Base-by-base conservation (phyloP, 106 monocot genomes). In the Phalaenopsis aphrodite region DNA sequence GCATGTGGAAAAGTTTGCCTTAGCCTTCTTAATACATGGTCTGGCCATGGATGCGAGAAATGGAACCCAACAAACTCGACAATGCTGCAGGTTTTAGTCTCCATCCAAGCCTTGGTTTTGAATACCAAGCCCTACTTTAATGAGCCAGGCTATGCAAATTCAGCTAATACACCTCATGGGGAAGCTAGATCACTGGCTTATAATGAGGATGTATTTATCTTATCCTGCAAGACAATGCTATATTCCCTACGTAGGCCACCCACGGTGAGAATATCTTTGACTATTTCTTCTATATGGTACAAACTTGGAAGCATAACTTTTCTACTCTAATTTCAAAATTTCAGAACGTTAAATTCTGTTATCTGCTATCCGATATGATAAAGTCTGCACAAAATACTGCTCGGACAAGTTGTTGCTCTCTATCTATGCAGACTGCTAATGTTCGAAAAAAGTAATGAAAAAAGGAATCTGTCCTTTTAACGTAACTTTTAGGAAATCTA, bases 51-150 rank as follows among this genome's bases (percentile, higher is more conserved):
- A 24, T 88, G 86, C 37, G 88, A 88, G 79, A 84, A 76, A 52
- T 88, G 88, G 88, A 81, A 75, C 10, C 23, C 79, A 68, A 75
- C 78, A 19, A 84, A 79, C 7, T 88, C 88, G 41, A 88, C 88
- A 75, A 88, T 88, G 83, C 78, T 88, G 41, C 88, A 88, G 69
- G 88, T 88, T 15, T 55, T 89, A 36, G 80, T 89, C 56, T 89
- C 89, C 73, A 89, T 89, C 75, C 89, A 89, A 77, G 89, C 86
- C 48, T 75, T 89, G n/a, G 84, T 89, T 41, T 58, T 89, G 82
- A 89, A 89, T 79, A 79, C 75, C 41, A 86, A 86, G 43, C 89
- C 89, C 30, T 89, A 82, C 78, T 89, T 89, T 46, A 86, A 89
- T 77, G 89, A 89, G 78, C 89, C 89, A 55, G 89, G 84, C 19